Base-by-base conservation (phyloP, 164 flowering plant species). In the Vitis rupestris region DNA sequence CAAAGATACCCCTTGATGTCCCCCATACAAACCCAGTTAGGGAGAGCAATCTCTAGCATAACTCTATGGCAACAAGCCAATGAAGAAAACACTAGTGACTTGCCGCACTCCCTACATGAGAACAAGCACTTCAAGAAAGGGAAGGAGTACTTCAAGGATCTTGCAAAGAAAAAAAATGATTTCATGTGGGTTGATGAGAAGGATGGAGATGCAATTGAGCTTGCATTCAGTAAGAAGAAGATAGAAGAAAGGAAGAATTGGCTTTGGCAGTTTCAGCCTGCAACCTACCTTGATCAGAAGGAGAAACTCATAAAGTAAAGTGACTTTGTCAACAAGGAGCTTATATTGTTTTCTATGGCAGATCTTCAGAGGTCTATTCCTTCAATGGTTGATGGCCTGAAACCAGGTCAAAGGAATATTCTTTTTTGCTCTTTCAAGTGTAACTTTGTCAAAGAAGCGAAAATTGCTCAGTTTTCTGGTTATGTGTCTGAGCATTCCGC, bases 301-400 rank as follows among this genome's bases (percentile, higher is more conserved):
- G 88, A 80, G 65, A 81, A 76, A 74, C 83, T 69, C 30, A 90
- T 96, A 19, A 89, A 79, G 69, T 93, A 96, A 76, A 87, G 86
- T 59, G 99, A 96, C 69, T 96, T 96, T 77, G 88, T 96, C 16
- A 88, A 96, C 80, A 96, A 91, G 81, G 99, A 96, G 80, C 90
- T 96, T 23, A 91, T 93, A 73, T 72, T 82, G 81, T 96, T 90
- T 69, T 96, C 98, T 2, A 82, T 83, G 80, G 99, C 97, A 0
- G 99, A 96, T 77, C 85, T 93, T 61, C 97, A 90, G 69, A 82
- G 99, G 57, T 96, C 97, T 2, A 93, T 96, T 74, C 99, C 99
- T 14, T 91, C 98, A 0, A 86, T 96, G 97, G 88, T 93, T 57
- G 99, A 96, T 78, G 97, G 99, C 59, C 78, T 96, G 52, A 96